These are phyloP conservation scores for Penicillium coffeae DNA, from an alignment of 495 filamentous ascomycete genomes.

Conservation along the genomic window DNA sequence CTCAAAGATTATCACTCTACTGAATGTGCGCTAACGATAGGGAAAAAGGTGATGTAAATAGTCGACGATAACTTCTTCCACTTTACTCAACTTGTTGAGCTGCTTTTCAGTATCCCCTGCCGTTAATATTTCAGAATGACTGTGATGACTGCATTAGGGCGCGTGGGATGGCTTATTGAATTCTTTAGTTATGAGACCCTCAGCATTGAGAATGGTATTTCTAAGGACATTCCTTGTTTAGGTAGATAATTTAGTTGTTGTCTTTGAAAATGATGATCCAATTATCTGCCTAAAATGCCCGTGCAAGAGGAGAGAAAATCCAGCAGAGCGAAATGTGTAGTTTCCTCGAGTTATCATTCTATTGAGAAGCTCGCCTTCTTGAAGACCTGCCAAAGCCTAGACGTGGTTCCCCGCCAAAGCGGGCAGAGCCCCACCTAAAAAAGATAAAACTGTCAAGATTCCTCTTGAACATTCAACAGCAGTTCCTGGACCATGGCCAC, in stretches of 20 bases:
- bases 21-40: neutral
- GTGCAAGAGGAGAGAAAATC: too few species aligned
- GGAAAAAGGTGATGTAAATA: slow-evolving; percentile 23
- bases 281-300: too few species aligned
- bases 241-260: neutral
- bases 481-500: neutral
- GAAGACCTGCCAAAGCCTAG: too few species aligned
- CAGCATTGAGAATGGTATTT: slow-evolving; percentile 1
- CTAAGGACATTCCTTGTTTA: neutral
- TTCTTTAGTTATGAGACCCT: neutral
- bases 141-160: neutral
- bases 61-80: neutral
- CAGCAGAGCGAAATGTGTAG: too few species aligned
- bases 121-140: neutral
- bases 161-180: neutral
- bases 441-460: neutral
- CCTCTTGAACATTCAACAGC: neutral
- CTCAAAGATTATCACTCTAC: neutral
- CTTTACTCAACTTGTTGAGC: neutral
- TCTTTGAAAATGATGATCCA: too few species aligned
- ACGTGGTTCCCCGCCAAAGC: too few species aligned
- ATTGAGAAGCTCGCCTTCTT: too few species aligned
- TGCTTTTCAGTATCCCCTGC: neutral
- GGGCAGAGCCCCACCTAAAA: too few species aligned
- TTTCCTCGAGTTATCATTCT: too few species aligned